These are phyloP conservation scores for Huntiella omanensis DNA, from an alignment of 2,329 filamentous ascomycete genomes.

Conservation along the genomic window DNA sequence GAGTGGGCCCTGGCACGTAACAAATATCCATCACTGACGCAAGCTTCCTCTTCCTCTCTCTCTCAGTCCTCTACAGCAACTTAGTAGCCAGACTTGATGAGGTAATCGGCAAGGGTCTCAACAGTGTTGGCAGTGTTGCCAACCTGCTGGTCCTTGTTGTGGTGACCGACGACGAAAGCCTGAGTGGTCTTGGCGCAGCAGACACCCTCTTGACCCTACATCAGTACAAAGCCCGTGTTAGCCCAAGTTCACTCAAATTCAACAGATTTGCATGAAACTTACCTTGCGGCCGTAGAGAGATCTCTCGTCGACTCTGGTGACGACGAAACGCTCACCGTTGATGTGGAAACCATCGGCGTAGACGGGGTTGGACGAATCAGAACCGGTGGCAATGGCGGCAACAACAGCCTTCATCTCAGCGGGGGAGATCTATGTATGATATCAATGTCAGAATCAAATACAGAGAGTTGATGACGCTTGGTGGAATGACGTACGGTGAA, in stretches of 20 bases:
- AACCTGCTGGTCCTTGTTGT: slow-evolving; percentile 54
- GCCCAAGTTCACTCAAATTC: not conserved
- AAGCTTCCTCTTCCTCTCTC: not conserved
- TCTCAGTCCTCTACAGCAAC: slow-evolving; percentile 2
- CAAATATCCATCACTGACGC: too few species aligned
- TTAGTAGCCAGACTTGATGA: slow-evolving; percentile 63
- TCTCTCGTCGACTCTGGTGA: slow-evolving; percentile 56
- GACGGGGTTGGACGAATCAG: slow-evolving; percentile 40
- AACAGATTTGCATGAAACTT: slow-evolving; percentile 15
- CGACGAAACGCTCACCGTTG: slow-evolving; percentile 58
- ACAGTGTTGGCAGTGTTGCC: slow-evolving; percentile 62
- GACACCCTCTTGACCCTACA: slow-evolving; percentile 57
- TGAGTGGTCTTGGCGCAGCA: slow-evolving; percentile 72
- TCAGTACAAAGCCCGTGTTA: not conserved
- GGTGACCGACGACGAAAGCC: slow-evolving; percentile 76
- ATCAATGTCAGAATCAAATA: not conserved
- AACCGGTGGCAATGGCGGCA: slow-evolving; percentile 28
- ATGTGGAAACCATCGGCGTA: slow-evolving; percentile 58
- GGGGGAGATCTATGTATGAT: slow-evolving; percentile 15
- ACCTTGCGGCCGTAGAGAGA: slow-evolving; percentile 79
- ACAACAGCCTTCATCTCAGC: slow-evolving; percentile 41
- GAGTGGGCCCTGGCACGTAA: too few species aligned
- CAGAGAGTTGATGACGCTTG: not conserved
- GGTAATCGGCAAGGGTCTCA: slow-evolving; percentile 72
- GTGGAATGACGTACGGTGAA: slow-evolving; percentile 43